Conservation (phyloP, 1,139 yeast genomes). For the Suhomyces bokatorum region DNA sequence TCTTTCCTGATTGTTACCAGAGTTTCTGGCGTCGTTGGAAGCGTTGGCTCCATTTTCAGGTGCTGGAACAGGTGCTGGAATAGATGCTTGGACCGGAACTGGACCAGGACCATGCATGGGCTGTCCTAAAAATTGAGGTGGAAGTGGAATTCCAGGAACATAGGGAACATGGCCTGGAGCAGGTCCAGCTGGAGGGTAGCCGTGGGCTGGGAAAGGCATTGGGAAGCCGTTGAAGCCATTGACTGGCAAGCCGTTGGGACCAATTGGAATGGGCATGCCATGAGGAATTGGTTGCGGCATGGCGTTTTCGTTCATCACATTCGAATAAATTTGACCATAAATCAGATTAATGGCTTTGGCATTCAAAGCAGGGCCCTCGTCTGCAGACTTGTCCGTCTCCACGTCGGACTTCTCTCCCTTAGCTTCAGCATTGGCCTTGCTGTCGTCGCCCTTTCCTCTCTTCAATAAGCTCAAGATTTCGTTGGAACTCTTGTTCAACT, state of each 20-base stretch:
- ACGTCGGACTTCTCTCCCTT: conserved; percentile 15
- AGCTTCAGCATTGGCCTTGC: conserved; percentile 16
- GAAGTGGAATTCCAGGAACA: conserved; percentile 33
- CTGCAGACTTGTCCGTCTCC: conserved; percentile 28
- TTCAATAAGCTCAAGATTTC: conserved; percentile 30
- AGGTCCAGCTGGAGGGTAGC: conserved; percentile 11
- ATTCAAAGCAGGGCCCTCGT: conserved; percentile 26
- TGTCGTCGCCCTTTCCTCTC: conserved; percentile 22
- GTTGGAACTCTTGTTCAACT: conserved; percentile 21
- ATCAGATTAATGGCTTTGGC: conserved; percentile 49
- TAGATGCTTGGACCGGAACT: not conserved
- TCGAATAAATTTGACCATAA: conserved; percentile 49
- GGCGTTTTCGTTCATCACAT: conserved; percentile 43
- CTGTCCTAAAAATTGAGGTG: conserved; percentile 36
- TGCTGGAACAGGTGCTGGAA: conserved; percentile 9
- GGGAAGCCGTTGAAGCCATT: conserved; percentile 4
- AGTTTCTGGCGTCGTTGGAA: conserved; percentile 12
- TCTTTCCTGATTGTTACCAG: conserved; percentile 22
- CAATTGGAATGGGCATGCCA: conserved; percentile 11
- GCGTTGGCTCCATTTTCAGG: conserved; percentile 4
- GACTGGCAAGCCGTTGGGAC: not conserved
- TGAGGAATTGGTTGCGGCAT: conserved; percentile 14
- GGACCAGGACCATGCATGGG: conserved; percentile 7
- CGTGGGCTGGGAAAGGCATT: conserved; percentile 11
- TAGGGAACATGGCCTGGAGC: conserved; percentile 19